Conservation (phyloP, 2,329 filamentous ascomycete genomes). For the Clonostachys chloroleuca region DNA sequence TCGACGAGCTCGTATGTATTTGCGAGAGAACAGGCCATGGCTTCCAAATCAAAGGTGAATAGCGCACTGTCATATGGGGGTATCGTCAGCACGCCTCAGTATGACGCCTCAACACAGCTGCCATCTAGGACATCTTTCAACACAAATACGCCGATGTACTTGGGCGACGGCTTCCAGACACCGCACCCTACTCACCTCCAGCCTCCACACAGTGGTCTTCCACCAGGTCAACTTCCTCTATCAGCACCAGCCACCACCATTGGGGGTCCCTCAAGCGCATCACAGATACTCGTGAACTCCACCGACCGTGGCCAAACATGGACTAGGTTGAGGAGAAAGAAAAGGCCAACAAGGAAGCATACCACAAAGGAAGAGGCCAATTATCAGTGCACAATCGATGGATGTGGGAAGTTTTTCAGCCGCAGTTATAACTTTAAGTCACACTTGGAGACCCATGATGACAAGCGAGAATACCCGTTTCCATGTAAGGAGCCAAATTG, state of each 20-base stretch:
- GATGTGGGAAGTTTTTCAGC: slow-evolving; percentile 77
- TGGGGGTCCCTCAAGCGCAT: not conserved
- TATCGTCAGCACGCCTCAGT: too few relatives aligned
- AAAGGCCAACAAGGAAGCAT: slow-evolving; percentile 26
- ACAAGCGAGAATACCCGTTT: slow-evolving; percentile 66
- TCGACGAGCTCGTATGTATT: not conserved
- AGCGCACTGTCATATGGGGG: not conserved
- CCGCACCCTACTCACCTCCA: not conserved
- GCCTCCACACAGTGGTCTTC: not conserved
- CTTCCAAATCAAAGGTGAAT: not conserved
- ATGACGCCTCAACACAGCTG: too few relatives aligned
- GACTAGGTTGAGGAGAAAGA: slow-evolving; percentile 1
- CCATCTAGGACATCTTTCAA: too few relatives aligned
- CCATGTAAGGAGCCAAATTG: slow-evolving; percentile 63
- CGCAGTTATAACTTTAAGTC: slow-evolving; percentile 84
- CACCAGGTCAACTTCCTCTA: not conserved
- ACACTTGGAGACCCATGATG: slow-evolving; percentile 80
- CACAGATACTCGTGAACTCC: not conserved
- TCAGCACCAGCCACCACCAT: not conserved
- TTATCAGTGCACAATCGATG: slow-evolving; percentile 61
- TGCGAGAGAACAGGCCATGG: not conserved
- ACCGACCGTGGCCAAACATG: not conserved
- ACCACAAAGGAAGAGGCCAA: slow-evolving; percentile 67
- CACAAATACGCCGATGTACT: too few relatives aligned
- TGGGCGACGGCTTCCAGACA: too few relatives aligned